A percentile compares a stretch with the other conserved stretches of the same genome.
Evolutionary conservation across 129 eudicot genomes (phyloP).

Genomic region (Escallonia rubra): DNA sequence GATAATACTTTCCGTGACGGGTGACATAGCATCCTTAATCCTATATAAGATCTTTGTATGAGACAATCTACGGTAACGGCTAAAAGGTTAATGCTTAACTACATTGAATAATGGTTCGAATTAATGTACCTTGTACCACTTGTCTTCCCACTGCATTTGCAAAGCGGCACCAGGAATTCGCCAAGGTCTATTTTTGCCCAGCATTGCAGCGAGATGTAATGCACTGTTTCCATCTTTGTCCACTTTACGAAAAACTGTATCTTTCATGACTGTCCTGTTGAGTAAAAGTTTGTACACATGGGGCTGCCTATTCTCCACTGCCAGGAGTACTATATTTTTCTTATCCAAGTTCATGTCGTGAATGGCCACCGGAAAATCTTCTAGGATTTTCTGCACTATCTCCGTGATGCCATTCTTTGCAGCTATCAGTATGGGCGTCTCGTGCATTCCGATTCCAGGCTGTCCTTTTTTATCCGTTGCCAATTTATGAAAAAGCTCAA

Average conservation of each 20-base stretch:
- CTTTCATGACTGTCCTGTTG: not conserved
- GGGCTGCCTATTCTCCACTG: constrained; percentile 21
- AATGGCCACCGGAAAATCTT: constrained; percentile 18
- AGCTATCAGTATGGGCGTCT: constrained; percentile 17
- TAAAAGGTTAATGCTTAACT: not conserved
- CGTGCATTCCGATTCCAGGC: not conserved
- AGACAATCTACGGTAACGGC: too few species aligned
- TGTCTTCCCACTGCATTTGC: constrained; percentile 19
- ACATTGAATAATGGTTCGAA: not conserved
- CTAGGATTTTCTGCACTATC: constrained; percentile 17
- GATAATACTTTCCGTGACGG: not conserved
- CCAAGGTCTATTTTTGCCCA: constrained; percentile 1
- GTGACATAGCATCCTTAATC: not conserved
- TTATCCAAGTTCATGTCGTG: constrained; percentile 11
- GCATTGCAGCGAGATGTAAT: constrained; percentile 19
- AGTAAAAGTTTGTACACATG: constrained; percentile 1
- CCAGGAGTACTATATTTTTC: constrained; percentile 11
- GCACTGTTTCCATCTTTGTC: constrained; percentile 16
- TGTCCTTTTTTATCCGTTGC: not conserved
- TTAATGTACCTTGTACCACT: constrained; percentile 19
- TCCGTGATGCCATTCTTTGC: constrained; percentile 13
- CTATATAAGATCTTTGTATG: too few species aligned
- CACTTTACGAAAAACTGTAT: constrained; percentile 1
- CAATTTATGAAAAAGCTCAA: too few species aligned
- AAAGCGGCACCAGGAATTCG: constrained; percentile 19